Evolutionary conservation across 345 rosid species (phyloP), one percentile per base, ranked within the genome.

Genomic region (Rhizophora mangle): DNA sequence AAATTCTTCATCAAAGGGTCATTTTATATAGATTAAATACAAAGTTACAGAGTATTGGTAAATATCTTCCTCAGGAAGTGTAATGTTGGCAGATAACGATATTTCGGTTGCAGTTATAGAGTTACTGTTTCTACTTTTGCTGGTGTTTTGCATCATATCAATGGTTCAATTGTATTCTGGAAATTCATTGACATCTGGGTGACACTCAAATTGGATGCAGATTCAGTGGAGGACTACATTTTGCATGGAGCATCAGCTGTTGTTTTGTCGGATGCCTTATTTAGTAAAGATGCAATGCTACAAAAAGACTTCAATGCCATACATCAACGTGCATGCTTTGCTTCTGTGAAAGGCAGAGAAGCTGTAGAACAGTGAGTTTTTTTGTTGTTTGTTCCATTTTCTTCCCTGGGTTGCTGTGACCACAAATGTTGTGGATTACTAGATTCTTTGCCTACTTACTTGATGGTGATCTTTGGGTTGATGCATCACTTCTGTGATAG

Each of bases 191-290:
- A 51, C n/a, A 49, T 66, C 63, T 65, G 31, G 22, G 1, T 21
- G 26, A 55, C 30, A 26, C 65, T 70, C 71, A 52, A 62, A 30
- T 69, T 63, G 63, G 69, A 73, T 62, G 63, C 82, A 86, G 90
- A 81, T 69, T 82, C 80, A 21, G 59, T 80, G 27, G 80, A 73
- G 34, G 83, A 79, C 21, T 86, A 82, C 62, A 82, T 86, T 57
- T 71, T 69, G 36, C 55, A 39, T 51, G 90, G 87, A 66, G 90
- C 90, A 65, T 66, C 81, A 51, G 70, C 88, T n/a, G 90, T 84
- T 37, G 85, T 86, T 60, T 68, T 86, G 43, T 86, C 90, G 0
- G 87, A 82, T 73, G 84, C 88, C 69, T 84, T 82, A 65, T 84
- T 86, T 53, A 58, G 72, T 74, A 82, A 81, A 64, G 80, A 60